Base-by-base conservation (phyloP, 1,139 yeast species). In the Wickerhamiella pararugosa region DNA sequence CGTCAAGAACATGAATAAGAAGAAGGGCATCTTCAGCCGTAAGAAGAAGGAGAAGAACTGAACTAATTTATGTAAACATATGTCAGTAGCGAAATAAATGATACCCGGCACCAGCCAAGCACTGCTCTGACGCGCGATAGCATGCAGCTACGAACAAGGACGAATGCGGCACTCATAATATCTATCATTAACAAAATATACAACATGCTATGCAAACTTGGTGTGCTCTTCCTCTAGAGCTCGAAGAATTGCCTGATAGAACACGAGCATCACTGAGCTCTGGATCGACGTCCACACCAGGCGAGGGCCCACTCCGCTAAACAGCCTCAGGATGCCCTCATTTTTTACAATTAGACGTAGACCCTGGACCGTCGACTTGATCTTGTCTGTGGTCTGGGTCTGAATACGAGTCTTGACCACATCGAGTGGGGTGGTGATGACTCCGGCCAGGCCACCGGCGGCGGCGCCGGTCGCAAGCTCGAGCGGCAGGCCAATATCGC, bases 401-500 rank as follows among this genome's bases (percentile, higher is more conserved):
- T 87, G 98, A 40, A 84, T 76, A 52, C 97, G 70, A 1, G 99
- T 90, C 61, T 90, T 90, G 41, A 92, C 79, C 29, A 90, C 98
- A 56, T 90, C 98, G 48, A 86, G 63, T 0, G 93, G 93, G 0
- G 93, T 81, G 1, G 93, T 82, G 6, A 77, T 53, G 0, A 76
- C 73, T 1, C 98, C 98, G 0, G 98, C 94, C 34, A 87, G 64
- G 1, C 96, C 97, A 50, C 99, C 99, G 1, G 98, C 98, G 0
- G 84, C 76, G 0, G 96, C 97, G 44, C 98, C 98, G 0, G 96
- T 84, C 10, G 71, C 52, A 32, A 90, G 64, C 60, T 90, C 98
- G 29, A 71, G 61, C 3, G 79, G 65, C 0, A 86, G 74, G 6
- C 66, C 63, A 53, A 65, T 58, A 33, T 65, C 65, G 9, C 50